Percentiles rank a stretch among this genome's conserved stretches.
Conservation (phyloP, 805 yeast genomes). For the Barnettozyma sp. region DNA sequence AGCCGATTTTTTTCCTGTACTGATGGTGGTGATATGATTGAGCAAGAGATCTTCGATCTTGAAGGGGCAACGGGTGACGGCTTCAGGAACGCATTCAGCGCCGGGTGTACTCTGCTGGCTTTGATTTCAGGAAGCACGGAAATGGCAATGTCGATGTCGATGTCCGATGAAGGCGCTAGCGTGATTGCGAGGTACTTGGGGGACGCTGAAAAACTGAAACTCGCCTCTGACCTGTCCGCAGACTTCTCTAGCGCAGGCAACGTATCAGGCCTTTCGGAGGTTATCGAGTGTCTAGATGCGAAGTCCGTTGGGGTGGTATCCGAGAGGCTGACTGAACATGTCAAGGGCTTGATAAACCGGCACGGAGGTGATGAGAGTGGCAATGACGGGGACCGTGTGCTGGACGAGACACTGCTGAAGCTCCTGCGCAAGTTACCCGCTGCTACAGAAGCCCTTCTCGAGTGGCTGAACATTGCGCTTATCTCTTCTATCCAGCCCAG, state of each 20-base stretch:
- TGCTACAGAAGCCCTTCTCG: slow-evolving; percentile 4
- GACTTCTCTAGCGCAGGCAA: slow-evolving; percentile 7
- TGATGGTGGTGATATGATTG: too few relatives aligned
- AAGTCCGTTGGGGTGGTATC: slow-evolving; percentile 2
- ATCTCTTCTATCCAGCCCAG: slow-evolving; percentile 5
- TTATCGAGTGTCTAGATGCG: slow-evolving; percentile 9
- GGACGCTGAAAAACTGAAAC: slow-evolving; percentile 2
- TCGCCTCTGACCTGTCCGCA: slow-evolving; percentile 8
- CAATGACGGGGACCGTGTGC: too few relatives aligned
- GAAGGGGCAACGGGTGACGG: too few relatives aligned
- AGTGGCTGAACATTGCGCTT: slow-evolving; percentile 8
- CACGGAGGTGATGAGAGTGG: too few relatives aligned
- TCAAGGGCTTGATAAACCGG: background rate
- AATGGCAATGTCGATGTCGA: background rate
- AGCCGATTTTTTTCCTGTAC: too few relatives aligned
- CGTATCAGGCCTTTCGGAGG: slow-evolving; percentile 8
- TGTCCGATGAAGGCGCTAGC: background rate
- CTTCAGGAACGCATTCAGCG: too few relatives aligned
- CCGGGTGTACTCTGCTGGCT: too few relatives aligned
- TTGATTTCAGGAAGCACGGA: too few relatives aligned
- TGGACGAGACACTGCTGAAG: too few relatives aligned
- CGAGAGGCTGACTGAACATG: slow-evolving; percentile 1
- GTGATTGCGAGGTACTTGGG: slow-evolving; percentile 9
- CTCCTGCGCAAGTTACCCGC: slow-evolving; percentile 11
- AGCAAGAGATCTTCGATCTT: too few relatives aligned